These are phyloP conservation scores for Saturnispora kantuleensis DNA, from an alignment of 805 yeast genomes.

Conservation along the genomic window DNA sequence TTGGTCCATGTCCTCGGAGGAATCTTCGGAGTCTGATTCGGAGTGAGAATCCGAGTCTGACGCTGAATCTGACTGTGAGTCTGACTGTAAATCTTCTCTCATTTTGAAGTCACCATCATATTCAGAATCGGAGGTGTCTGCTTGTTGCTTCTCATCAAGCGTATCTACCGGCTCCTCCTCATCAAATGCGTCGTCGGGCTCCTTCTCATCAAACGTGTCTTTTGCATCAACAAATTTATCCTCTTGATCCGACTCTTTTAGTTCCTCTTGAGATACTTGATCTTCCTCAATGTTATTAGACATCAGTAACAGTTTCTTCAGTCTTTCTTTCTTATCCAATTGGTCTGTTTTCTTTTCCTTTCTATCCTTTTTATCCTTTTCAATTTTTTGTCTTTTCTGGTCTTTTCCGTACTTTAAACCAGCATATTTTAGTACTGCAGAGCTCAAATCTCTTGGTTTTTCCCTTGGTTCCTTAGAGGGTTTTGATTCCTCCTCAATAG, in stretches of 20 bases:
- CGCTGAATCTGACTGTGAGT: conserved; percentile 3
- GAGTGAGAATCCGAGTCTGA: not conserved
- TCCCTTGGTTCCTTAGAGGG: conserved; percentile 15
- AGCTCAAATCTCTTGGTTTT: conserved; percentile 42
- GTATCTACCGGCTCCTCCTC: not conserved
- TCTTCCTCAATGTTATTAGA: conserved; percentile 6
- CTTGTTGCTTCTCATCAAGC: too few relatives aligned
- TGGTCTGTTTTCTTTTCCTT: not conserved
- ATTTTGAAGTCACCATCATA: conserved; percentile 1
- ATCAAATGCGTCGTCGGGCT: conserved; percentile 1
- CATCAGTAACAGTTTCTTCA: conserved; percentile 9
- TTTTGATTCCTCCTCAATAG: not conserved
- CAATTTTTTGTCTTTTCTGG: conserved; percentile 21
- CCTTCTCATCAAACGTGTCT: conserved; percentile 1
- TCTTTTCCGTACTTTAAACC: conserved; percentile 36
- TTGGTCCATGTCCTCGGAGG: conserved; percentile 9
- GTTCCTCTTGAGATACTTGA: conserved; percentile 2
- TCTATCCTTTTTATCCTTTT: conserved; percentile 33
- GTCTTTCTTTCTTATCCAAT: conserved; percentile 5
- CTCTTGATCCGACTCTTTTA: not conserved
- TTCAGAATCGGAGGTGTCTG: not conserved
- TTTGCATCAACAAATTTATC: conserved; percentile 6
- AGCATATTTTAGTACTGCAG: conserved; percentile 49
- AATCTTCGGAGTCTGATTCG: too few relatives aligned
- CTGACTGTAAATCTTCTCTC: conserved; percentile 22